Evolutionary conservation across 2,329 filamentous ascomycete species (phyloP).

Genomic region (Mariannaea sp.): DNA sequence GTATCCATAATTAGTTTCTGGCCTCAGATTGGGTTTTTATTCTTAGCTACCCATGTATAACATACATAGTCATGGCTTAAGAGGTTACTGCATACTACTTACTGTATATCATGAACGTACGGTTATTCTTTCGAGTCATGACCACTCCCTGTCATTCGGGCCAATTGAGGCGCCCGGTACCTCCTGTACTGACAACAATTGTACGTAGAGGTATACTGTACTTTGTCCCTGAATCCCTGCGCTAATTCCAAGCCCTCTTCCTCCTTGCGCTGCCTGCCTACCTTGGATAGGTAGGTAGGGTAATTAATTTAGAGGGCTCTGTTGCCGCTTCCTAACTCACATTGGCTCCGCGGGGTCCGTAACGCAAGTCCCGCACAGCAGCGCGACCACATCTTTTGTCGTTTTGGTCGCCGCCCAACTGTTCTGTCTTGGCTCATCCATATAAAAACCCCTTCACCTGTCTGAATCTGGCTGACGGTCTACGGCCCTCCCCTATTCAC

Average conservation of each 20-base stretch:
- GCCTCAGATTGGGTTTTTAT: no score
- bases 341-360: slow-evolving; percentile 25
- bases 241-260: slow-evolving; percentile 7
- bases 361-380: slow-evolving; percentile 32
- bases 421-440: slow-evolving; percentile 14
- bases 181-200: slow-evolving; percentile 23
- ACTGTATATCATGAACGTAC: no score
- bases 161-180: no score
- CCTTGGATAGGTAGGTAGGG: background rate
- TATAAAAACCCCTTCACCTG: slow-evolving; percentile 3
- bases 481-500: background rate
- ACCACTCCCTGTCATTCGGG: no score
- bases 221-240: background rate
- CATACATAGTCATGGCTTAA: no score
- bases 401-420: slow-evolving; percentile 11
- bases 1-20: no score
- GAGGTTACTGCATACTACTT: no score
- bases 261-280: no score
- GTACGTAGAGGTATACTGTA: no score
- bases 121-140: no score
- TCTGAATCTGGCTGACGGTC: background rate
- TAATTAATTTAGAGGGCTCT: slow-evolving; percentile 1
- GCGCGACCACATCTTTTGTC: slow-evolving; percentile 15
- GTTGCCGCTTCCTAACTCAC: slow-evolving; percentile 14
- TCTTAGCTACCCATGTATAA: no score